Base-by-base conservation (phyloP, 2,329 filamentous ascomycete species). In the Diaporthe ampelina region DNA sequence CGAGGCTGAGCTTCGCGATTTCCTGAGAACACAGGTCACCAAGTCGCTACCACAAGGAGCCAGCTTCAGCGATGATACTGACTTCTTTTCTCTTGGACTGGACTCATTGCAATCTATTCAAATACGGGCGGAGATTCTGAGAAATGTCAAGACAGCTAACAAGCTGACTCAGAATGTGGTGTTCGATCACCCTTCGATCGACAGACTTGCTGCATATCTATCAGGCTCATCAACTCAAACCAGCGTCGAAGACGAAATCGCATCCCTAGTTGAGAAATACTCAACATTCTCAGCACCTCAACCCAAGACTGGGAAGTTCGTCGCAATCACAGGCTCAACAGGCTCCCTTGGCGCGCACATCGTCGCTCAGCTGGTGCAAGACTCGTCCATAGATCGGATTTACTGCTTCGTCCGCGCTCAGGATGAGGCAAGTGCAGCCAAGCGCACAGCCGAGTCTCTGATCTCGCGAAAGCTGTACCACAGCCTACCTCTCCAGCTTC, bases 261-360 rank as follows among this genome's bases (percentile, higher is more conserved):
- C 85, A 9, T 79, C 79, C 1, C 78, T 90, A n/a, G 84, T 90
- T 67, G 77, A 81, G 11, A 85, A 83, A 73, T 86, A 87, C 78
- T 84, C 84, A 73, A 78, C 8, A 45, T 70, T 24, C 80, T 54
- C 45, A 15, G 81, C 72, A 57, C 78, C 73, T 17, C 72, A 56
- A 19, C 11, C 76, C 15, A 58, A 75, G 15, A 73, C 72, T 4
- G 68, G 78, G 2, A 37, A 48, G 8, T 73, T 57, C 5, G 65
- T 70, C 10, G 45, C 91, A 1, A 80, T 94, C 4, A 94, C 92
- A 0, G 92, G 92, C 1, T 88, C 88, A 0, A 94, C 92, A 0
- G 92, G 92, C 0, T 91, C 91, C 1, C 84, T 94, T 0, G 92
- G 92, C 1, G 86, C 89, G 0, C 91, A 92, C 76, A 83, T 92